phyloP scores from a whole-genome alignment of 345 rosid species.

The Capsella bursapastoris region DNA sequence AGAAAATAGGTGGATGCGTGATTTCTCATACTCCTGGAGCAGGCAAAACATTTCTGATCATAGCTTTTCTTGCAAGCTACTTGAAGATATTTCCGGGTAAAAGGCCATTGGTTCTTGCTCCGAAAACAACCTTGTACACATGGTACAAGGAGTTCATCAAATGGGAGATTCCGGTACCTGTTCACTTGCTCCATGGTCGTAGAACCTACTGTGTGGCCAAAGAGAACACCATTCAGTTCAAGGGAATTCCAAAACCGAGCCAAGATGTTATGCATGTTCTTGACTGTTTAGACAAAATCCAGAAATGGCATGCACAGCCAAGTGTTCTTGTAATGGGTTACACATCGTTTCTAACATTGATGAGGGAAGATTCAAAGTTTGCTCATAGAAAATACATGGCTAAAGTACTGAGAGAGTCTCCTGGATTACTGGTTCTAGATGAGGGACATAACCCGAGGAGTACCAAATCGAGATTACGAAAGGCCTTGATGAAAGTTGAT shows the following conservation, averaged over 20 bases:
- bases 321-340: constrained; percentile 98
- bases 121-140: constrained; percentile 89
- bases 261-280: constrained; percentile 86
- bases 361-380: constrained; percentile 86
- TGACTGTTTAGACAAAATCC: constrained; percentile 89
- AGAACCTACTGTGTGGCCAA: constrained; percentile 63
- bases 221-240: constrained; percentile 47
- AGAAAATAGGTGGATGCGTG: constrained; percentile 82
- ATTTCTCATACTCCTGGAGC: constrained; percentile 93
- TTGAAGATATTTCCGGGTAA: constrained; percentile 83
- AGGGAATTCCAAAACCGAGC: constrained; percentile 65
- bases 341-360: constrained; percentile 82
- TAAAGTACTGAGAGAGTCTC: constrained; percentile 83
- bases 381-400: constrained; percentile 83
- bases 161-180: constrained; percentile 85
- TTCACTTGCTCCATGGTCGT: constrained; percentile 87
- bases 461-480: constrained; percentile 88
- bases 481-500: constrained; percentile 87
- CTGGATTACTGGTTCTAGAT: constrained; percentile 78
- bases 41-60: constrained; percentile 87
- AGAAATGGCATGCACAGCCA: constrained; percentile 89
- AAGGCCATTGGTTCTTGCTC: constrained; percentile 88
- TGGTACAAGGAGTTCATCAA: constrained; percentile 96
- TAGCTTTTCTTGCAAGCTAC: constrained; percentile 89
- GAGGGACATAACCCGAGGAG: constrained; percentile 97